These are phyloP conservation scores for Fraxinus angustifolia DNA, from an alignment of 305 asterid species.

Conservation along the genomic window DNA sequence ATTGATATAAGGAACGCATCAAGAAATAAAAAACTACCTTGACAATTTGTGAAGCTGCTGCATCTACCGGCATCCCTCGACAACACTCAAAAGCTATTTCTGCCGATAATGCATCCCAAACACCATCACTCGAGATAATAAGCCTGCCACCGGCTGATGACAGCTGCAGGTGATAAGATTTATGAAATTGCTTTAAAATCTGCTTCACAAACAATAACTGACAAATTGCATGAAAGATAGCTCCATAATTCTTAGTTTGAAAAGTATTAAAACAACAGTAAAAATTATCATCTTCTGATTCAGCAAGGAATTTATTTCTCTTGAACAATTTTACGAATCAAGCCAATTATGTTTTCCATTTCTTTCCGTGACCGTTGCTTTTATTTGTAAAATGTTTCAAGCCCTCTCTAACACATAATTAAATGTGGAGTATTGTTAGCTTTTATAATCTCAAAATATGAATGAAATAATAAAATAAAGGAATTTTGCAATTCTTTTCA, in stretches of 20 bases:
- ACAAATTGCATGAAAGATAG: neutral
- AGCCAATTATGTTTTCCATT: conserved; percentile 1
- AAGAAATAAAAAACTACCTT: conserved; percentile 42
- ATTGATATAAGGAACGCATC: neutral
- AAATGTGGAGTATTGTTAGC: neutral
- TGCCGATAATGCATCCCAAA: conserved; percentile 95
- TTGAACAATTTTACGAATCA: neutral
- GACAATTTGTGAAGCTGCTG: conserved; percentile 86
- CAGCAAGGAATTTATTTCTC: conserved; percentile 7
- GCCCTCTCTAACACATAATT: neutral
- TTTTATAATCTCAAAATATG: neutral
- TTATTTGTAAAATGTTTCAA: neutral
- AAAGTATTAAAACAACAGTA: conserved; percentile 8
- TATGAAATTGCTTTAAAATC: conserved; percentile 13
- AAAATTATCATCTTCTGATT: neutral
- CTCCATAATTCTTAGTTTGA: neutral
- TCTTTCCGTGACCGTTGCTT: neutral
- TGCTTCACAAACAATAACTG: neutral
- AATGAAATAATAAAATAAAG: neutral
- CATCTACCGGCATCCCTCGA: conserved; percentile 83
- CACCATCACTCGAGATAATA: conserved; percentile 89
- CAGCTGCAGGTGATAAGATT: conserved; percentile 47
- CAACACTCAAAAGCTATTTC: conserved; percentile 85
- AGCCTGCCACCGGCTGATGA: conserved; percentile 91
- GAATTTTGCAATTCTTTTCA: neutral